Percentiles rank a stretch among this genome's conserved stretches.
Evolutionary conservation across 192 early-diverging fungal genomes (phyloP).

Genomic region (Lobulomyces angularis): DNA sequence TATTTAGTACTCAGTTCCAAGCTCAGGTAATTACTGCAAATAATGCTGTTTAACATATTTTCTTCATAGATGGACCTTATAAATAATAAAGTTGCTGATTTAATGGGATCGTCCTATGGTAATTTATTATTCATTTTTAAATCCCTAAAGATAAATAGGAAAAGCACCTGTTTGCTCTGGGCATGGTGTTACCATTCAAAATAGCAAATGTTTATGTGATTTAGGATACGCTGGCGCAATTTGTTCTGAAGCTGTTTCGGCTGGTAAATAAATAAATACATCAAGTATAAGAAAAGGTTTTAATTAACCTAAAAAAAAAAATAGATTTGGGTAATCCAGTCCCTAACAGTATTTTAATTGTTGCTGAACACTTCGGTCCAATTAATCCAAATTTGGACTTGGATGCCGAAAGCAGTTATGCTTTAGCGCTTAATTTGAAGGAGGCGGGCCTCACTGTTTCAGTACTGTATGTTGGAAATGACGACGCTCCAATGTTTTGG

Average conservation of each 20-base stretch:
- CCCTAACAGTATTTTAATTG: constrained; percentile 9
- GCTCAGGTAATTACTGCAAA: no score
- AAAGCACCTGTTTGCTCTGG: constrained; percentile 13
- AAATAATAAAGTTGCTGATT: no score
- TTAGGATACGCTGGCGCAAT: constrained; percentile 11
- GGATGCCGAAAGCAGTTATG: constrained; percentile 2
- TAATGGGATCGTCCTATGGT: no score
- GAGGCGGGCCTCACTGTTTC: constrained; percentile 10
- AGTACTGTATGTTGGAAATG: constrained; percentile 14
- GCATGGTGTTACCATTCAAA: constrained; percentile 14
- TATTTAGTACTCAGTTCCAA: no score
- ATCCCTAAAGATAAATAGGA: no score
- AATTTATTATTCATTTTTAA: no score
- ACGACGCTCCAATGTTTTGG: constrained; percentile 14
- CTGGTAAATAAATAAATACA: not conserved
- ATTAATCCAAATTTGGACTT: constrained; percentile 9
- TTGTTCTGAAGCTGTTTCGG: constrained; percentile 9
- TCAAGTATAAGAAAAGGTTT: constrained; percentile 5
- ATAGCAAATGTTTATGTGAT: constrained; percentile 19
- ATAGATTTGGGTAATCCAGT: constrained; percentile 2
- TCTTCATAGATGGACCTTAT: no score
- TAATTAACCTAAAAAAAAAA: not conserved
- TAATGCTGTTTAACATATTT: no score
- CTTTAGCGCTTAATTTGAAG: constrained; percentile 11
- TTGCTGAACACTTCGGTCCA: constrained; percentile 14